Evolutionary conservation across 2,329 filamentous ascomycete genomes (phyloP).

Genomic region (Cordyceps pruinosa): DNA sequence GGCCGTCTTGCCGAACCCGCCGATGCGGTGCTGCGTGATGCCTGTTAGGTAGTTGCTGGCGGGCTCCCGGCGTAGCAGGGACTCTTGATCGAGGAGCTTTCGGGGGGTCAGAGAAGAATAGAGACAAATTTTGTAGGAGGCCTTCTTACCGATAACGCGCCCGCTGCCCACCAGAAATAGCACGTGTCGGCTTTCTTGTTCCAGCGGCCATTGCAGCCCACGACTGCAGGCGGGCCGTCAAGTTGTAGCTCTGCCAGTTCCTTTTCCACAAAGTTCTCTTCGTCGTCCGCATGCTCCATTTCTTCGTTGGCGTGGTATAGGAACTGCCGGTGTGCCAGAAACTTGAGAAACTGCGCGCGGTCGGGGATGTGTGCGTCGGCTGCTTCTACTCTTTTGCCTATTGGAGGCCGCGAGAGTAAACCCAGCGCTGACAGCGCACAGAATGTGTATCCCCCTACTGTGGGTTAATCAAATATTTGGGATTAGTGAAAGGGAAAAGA

Average conservation of each 20-base stretch:
- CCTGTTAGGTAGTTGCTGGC: constrained; percentile 75
- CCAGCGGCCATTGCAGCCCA: constrained; percentile 82
- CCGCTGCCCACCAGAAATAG: constrained; percentile 88
- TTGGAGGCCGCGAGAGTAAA: constrained; percentile 56
- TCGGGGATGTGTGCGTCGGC: constrained; percentile 27
- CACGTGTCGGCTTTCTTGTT: constrained; percentile 95
- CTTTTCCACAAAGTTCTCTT: constrained; percentile 31
- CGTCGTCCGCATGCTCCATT: constrained; percentile 36
- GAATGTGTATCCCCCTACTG: constrained; percentile 79
- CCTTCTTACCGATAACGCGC: constrained; percentile 43
- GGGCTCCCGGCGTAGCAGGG: constrained; percentile 51
- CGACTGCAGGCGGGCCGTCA: constrained; percentile 34
- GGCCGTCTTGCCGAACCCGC: constrained; percentile 70
- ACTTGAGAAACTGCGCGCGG: constrained; percentile 34
- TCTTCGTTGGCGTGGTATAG: constrained; percentile 44
- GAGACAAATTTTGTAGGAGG: constrained; percentile 19
- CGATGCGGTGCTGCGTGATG: constrained; percentile 79
- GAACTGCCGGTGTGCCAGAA: constrained; percentile 60
- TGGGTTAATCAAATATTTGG: constrained; percentile 4
- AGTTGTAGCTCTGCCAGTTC: constrained; percentile 30
- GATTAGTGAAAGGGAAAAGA: too few relatives aligned
- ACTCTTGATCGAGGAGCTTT: constrained; percentile 50
- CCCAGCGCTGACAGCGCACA: constrained; percentile 74
- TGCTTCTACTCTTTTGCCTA: constrained; percentile 12
- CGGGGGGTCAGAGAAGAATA: constrained; percentile 2